Conservation (phyloP, 148 eudicot genomes). For the Cornus controversa region DNA sequence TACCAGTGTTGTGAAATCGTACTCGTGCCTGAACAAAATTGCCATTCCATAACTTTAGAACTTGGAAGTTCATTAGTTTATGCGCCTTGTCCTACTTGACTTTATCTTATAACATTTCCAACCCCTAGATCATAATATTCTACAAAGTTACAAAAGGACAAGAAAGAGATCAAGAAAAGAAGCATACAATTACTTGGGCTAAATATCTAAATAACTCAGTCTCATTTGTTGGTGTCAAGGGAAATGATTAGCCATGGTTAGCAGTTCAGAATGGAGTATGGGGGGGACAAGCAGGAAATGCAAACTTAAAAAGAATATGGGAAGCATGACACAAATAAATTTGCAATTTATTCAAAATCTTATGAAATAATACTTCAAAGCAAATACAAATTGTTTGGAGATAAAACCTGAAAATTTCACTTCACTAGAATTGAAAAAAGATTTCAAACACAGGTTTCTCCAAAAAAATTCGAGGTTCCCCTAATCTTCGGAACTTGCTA, state of each 20-base stretch:
- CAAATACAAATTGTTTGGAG: not conserved
- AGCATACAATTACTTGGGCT: not conserved
- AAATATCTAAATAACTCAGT: not conserved
- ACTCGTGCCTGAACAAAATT: constrained; percentile 62
- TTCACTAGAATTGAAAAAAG: constrained; percentile 5
- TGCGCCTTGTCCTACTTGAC: not conserved
- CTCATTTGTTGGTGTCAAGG: not conserved
- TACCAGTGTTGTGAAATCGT: constrained; percentile 76
- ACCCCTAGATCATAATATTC: not conserved
- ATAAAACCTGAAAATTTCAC: not conserved
- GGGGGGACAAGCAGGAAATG: not conserved
- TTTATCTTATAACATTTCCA: not conserved
- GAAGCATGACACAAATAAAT: not conserved
- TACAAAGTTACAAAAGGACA: not conserved
- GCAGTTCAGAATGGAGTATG: not conserved
- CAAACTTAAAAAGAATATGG: no score
- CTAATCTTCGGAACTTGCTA: not conserved
- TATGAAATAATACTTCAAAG: not conserved
- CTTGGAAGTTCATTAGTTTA: not conserved
- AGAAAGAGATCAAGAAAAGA: not conserved
- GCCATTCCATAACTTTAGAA: not conserved
- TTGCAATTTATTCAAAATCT: not conserved
- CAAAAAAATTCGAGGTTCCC: not conserved
- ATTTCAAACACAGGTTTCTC: not conserved
- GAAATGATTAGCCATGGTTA: not conserved